Evolutionary conservation across 108 stramenopile genomes (phyloP), one percentile per base, ranked within the genome.

Genomic region (Conticribra weissflogii): DNA sequence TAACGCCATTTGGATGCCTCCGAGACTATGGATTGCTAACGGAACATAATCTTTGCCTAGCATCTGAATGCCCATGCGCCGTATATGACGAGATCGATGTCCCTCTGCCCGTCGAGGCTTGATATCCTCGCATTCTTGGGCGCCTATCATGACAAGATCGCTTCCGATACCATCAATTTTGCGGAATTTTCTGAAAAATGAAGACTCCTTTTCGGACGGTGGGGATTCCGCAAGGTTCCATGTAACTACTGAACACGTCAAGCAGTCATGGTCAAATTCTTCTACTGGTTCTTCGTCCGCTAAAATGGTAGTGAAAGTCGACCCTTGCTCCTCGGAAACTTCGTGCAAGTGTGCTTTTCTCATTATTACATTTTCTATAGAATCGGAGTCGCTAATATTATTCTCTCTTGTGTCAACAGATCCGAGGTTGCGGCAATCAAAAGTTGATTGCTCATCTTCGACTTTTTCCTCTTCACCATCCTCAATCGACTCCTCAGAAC

Each of bases 111-210:
- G 79, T 28, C 95, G 80, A 32, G 95, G 95, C 65, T 96, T 96
- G 62, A 92, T 90, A 46, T 93, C 91, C 71, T 96, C 94, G 69
- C 88, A 89, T 69, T 95, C 94, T 63, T 95, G 94, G 18, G 90
- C 88, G 0, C 87, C 86, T 23, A 95, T 87, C 48, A 95, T 67
- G 23, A 95, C 85, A 34, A 95, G 59, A 54, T 95, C 94, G 64
- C 90, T 92, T n/a, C 88, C 86, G 29, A 22, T 44, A 27, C 50
- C 30, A 21, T 34, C 46, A 19, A 25, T 19, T 32, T 74, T 78
- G 9, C 93, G 86, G 55, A 95, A 92, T 17, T 54, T 51, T 19
- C 84, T 80, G 63, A 95, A 64, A 77, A 95, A 95, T 18, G 75
- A 62, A 19, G 89, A 89, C 9, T 92, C 91, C 33, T 90, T 84